A percentile compares a stretch with the other conserved stretches of the same genome.
These are phyloP conservation scores for Boehmeria nivea DNA, from an alignment of 306 rosid genomes.

Conservation along the genomic window DNA sequence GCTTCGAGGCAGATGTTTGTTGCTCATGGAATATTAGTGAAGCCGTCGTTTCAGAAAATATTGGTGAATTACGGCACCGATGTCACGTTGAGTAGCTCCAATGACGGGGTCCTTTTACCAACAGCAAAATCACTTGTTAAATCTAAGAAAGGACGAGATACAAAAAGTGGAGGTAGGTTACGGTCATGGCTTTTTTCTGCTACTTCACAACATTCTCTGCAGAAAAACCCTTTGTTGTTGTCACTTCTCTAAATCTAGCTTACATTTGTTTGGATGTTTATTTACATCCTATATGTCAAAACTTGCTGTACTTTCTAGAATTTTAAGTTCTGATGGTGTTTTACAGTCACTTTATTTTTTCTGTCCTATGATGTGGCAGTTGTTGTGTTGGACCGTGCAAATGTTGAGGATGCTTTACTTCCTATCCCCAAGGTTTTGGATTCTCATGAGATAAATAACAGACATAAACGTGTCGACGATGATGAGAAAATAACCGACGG, in stretches of 20 bases:
- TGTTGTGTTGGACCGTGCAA: constrained; percentile 78
- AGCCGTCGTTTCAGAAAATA: constrained; percentile 75
- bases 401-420: constrained; percentile 85
- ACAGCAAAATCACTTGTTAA: constrained; percentile 43
- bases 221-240: too few relatives aligned
- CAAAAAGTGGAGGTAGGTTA: constrained; percentile 45
- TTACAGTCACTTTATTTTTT: constrained; percentile 19
- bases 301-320: too few relatives aligned
- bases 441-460: constrained; percentile 38
- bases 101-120: constrained; percentile 82
- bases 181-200: too few relatives aligned
- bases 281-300: too few relatives aligned
- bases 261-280: too few relatives aligned
- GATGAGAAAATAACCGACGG: constrained; percentile 35
- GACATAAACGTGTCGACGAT: constrained; percentile 28
- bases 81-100: constrained; percentile 52
- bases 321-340: neutral
- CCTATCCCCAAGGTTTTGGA: constrained; percentile 72
- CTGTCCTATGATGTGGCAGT: constrained; percentile 41
- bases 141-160: constrained; percentile 53
- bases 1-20: constrained; percentile 63
- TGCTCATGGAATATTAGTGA: constrained; percentile 69
- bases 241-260: neutral
- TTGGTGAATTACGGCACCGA: constrained; percentile 66
- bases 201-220: too few relatives aligned